phyloP scores from a whole-genome alignment of 306 rosid genomes.

The Vigna radiata region DNA sequence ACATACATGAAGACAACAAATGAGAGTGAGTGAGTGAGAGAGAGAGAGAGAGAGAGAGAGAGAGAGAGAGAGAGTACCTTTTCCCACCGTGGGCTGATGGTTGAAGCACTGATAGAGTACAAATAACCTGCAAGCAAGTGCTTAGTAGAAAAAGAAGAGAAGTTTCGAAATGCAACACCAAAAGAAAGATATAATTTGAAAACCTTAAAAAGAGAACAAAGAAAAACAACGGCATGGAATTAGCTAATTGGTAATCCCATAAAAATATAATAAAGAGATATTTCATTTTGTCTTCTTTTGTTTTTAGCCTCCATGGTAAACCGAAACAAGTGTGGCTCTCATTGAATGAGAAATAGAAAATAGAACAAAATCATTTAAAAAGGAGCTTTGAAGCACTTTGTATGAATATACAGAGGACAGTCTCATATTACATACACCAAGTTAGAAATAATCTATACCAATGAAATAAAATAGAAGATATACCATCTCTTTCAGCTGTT shows the following conservation, averaged over 20 bases:
- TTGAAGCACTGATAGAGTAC: constrained; percentile 88
- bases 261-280: constrained; percentile 9
- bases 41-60: constrained; percentile 45
- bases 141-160: constrained; percentile 24
- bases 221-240: constrained; percentile 24
- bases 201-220: constrained; percentile 2
- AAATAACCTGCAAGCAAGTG: constrained; percentile 72
- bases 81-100: constrained; percentile 80
- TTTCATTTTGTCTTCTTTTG: neutral
- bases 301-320: neutral
- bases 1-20: neutral
- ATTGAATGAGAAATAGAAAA: constrained; percentile 36
- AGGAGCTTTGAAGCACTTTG: constrained; percentile 34
- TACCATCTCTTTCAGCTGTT: constrained; percentile 96
- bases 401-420: constrained; percentile 26
- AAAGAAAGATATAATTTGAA: constrained; percentile 11
- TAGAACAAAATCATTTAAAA: constrained; percentile 33
- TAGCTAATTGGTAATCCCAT: constrained; percentile 24
- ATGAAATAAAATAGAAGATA: constrained; percentile 30
- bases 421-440: constrained; percentile 24
- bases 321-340: constrained; percentile 6
- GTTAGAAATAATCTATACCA: constrained; percentile 24
- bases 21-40: constrained; percentile 46
- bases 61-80: constrained; percentile 56
- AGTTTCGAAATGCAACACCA: constrained; percentile 34